Conservation (phyloP, 2,329 filamentous ascomycete genomes). For the Aspergillus vadensis region DNA sequence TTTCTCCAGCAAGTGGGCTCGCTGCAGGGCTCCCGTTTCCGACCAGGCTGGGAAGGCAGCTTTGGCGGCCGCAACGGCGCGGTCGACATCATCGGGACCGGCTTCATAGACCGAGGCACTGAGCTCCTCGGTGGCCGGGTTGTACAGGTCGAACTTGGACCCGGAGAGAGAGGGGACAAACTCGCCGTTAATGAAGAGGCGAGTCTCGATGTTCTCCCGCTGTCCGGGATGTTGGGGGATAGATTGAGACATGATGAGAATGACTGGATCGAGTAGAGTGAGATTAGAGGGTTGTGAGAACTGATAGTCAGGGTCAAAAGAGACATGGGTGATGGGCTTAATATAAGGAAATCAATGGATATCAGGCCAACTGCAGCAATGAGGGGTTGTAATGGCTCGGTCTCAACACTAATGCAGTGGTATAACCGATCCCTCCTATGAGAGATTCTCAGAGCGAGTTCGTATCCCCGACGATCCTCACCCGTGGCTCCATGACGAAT, state of each 20-base stretch:
- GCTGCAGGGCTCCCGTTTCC: slow-evolving; percentile 23
- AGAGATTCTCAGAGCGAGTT: no score
- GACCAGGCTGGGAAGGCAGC: slow-evolving; percentile 28
- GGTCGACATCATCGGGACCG: slow-evolving; percentile 35
- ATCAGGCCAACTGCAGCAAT: no score
- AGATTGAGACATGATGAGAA: background rate
- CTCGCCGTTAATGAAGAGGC: slow-evolving; percentile 37
- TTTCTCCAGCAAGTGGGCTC: slow-evolving; percentile 20
- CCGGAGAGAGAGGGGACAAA: slow-evolving; percentile 31
- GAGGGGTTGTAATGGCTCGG: no score
- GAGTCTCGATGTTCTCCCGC: background rate
- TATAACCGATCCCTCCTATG: no score
- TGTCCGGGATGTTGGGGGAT: background rate
- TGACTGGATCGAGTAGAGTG: no score
- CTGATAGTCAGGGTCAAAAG: no score
- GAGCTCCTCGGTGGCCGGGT: slow-evolving; percentile 34
- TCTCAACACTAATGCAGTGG: no score
- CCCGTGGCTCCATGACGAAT: no score
- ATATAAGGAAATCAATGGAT: no score
- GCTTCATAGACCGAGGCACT: slow-evolving; percentile 34
- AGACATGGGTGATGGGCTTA: no score
- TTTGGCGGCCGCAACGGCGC: slow-evolving; percentile 33
- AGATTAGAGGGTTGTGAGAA: no score
- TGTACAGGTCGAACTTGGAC: slow-evolving; percentile 37
- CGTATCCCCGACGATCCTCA: no score